These are phyloP conservation scores for Dothideomycetes sp. DNA, from an alignment of 2,329 filamentous ascomycete species.

Conservation along the genomic window DNA sequence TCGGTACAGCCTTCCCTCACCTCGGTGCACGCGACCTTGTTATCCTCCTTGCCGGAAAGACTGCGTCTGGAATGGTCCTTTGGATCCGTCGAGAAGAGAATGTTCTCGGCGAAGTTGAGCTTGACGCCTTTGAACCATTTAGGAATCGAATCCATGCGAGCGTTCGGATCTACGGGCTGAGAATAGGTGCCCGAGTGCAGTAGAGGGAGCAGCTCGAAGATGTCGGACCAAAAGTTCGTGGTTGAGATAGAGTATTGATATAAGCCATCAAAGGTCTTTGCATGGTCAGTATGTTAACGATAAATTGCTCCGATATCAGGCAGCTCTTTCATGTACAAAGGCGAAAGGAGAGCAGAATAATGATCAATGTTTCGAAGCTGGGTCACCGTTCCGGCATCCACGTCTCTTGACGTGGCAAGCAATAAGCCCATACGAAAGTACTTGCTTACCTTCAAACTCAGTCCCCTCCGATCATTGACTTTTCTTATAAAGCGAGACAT, in stretches of 20 bases:
- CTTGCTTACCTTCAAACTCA: slow-evolving; percentile 48
- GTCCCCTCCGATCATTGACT: slow-evolving; percentile 46
- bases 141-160: slow-evolving; percentile 60
- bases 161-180: slow-evolving; percentile 54
- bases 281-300: not conserved
- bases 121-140: slow-evolving; percentile 65
- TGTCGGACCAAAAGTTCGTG: slow-evolving; percentile 52
- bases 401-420: not conserved
- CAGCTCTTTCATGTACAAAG: not conserved
- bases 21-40: slow-evolving; percentile 59
- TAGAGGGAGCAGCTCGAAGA: slow-evolving; percentile 49
- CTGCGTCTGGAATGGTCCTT: slow-evolving; percentile 35
- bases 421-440: too few species aligned
- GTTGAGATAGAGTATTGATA: slow-evolving; percentile 57
- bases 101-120: slow-evolving; percentile 72
- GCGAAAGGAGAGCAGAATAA: too few species aligned
- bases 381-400: not conserved
- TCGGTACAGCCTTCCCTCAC: slow-evolving; percentile 54
- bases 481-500: slow-evolving; percentile 59
- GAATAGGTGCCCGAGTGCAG: slow-evolving; percentile 48
- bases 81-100: slow-evolving; percentile 48
- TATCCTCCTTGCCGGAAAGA: slow-evolving; percentile 57
- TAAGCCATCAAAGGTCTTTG: slow-evolving; percentile 59
- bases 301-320: not conserved
- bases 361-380: not conserved